These are phyloP conservation scores for Podospora pseudoanserina DNA, from an alignment of 495 filamentous ascomycete genomes.

Conservation along the genomic window DNA sequence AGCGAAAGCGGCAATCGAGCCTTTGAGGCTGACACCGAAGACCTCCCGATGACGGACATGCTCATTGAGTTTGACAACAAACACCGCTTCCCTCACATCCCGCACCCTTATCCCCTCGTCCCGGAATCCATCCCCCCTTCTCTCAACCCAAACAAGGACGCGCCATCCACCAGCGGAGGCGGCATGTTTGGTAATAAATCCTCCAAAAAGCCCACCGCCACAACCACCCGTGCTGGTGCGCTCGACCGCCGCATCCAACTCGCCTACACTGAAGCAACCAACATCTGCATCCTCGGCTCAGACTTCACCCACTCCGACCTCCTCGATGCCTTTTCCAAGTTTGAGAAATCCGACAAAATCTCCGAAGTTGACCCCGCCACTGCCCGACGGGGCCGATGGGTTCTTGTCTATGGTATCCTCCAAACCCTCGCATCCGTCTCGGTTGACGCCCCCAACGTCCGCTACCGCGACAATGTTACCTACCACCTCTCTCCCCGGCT, in stretches of 20 bases:
- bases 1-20: slow-evolving; percentile 46
- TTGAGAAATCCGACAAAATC: slow-evolving; percentile 57
- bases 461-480: slow-evolving; percentile 55
- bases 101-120: slow-evolving; percentile 64
- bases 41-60: slow-evolving; percentile 64
- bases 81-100: slow-evolving; percentile 62
- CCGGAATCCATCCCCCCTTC: slow-evolving; percentile 48
- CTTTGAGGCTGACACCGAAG: slow-evolving; percentile 58
- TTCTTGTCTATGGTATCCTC: slow-evolving; percentile 67
- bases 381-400: slow-evolving; percentile 66
- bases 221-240: slow-evolving; percentile 23
- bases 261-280: slow-evolving; percentile 64
- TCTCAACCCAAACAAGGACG: slow-evolving; percentile 12
- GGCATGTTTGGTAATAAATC: slow-evolving; percentile 29
- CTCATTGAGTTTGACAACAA: slow-evolving; percentile 63
- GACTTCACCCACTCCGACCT: slow-evolving; percentile 51
- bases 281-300: slow-evolving; percentile 60
- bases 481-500: slow-evolving; percentile 63
- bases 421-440: slow-evolving; percentile 66
- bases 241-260: slow-evolving; percentile 52
- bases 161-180: not conserved
- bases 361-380: slow-evolving; percentile 51
- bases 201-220: slow-evolving; percentile 30
- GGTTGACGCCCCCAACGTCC: slow-evolving; percentile 60
- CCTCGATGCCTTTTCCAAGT: slow-evolving; percentile 60